Percentiles rank a stretch among this genome's conserved stretches.
These are phyloP conservation scores for Lyophyllum semitale DNA, from an alignment of 768 basidiomycete genomes.

Conservation along the genomic window DNA sequence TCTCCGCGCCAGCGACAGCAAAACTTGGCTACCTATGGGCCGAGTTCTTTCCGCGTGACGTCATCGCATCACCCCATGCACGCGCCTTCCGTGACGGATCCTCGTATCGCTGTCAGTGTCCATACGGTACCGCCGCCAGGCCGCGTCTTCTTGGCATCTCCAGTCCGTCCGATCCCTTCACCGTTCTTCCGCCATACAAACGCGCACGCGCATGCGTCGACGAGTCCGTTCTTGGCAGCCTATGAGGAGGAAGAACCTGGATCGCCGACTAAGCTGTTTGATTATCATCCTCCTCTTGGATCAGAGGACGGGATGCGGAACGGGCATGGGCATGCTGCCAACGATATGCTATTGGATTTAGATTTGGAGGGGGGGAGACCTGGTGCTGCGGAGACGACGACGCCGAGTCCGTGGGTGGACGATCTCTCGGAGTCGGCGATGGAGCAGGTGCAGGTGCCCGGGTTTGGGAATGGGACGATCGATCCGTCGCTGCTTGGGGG, in stretches of 20 bases:
- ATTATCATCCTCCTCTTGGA: neutral
- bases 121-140: neutral
- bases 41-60: no score
- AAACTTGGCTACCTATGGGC: no score
- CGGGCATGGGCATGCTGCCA: neutral
- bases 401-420: neutral
- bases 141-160: neutral
- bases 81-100: neutral
- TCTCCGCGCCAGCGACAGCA: no score
- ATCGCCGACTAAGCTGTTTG: neutral
- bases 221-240: constrained; percentile 3
- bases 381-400: neutral
- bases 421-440: neutral
- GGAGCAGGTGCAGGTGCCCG: neutral
- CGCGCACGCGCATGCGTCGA: neutral
- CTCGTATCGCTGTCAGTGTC: neutral
- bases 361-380: neutral
- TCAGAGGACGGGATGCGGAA: neutral
- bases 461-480: constrained; percentile 19
- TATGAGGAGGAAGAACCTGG: neutral
- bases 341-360: neutral
- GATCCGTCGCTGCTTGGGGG: constrained; percentile 20
- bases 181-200: constrained; percentile 9
- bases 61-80: no score
- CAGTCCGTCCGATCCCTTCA: neutral